Evolutionary conservation across 768 basidiomycete genomes (phyloP), one percentile per base, ranked within the genome.

Genomic region (Candolleomyces aberdarensis): DNA sequence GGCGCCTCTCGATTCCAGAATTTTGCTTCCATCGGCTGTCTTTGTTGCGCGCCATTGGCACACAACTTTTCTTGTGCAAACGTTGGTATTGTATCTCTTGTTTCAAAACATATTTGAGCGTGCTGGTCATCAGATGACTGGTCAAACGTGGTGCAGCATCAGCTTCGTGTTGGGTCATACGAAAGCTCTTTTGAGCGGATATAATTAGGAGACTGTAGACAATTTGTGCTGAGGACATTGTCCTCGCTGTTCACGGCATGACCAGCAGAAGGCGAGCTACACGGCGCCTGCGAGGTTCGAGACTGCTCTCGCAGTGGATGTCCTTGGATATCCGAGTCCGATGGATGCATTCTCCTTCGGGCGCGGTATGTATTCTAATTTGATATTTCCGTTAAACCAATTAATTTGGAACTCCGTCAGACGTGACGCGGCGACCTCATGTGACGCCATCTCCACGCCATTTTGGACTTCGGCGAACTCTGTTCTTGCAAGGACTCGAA

Each of bases 401-500:
- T 43, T n/a, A 43, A 43, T 13, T 43, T 43, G 11, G 3, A 43
- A n/a, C 13, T 43, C 41, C 41, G 13, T 43, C 26, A 26, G 26
- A 26, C 48, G 48, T 49, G 48, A 49, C 20, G 48, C 48, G 51
- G 22, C 51, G 32, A 29, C 51, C 51, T 52, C 51, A 52, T 52
- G 51, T 52, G 51, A 52, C 51, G 51, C 51, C 51, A 52, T 52
- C 51, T 26, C 22, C 51, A 13, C 51, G 51, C 51, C 22, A 52
- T 52, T 14, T 15, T 15, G 48, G 10, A 22, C 15, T 26, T 14
- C 13, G 22, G 8, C 11, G 51, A 6, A 29, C 22, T 32, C 22
- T 7, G 29, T 29, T 13, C 48, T 13, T 13, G 48, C 15, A n/a
- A 10, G 48, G 22, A 49, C 10, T 10, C 20, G 22, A n/a, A n/a